phyloP scores from a whole-genome alignment of 78 protist genomes.

The Monosiga brevicollis region DNA sequence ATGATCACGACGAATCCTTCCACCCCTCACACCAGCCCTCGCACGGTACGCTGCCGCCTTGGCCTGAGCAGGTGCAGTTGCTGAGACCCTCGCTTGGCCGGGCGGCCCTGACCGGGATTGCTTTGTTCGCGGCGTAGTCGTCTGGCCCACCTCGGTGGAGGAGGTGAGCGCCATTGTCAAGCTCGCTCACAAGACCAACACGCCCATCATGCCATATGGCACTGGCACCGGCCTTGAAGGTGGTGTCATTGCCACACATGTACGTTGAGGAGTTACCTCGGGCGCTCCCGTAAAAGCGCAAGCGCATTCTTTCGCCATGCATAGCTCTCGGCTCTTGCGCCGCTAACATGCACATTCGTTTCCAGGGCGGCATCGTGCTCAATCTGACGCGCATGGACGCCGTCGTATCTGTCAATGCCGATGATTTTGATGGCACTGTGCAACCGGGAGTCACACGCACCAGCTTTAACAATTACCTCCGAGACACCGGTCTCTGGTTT shows the following conservation, averaged over 20 bases:
- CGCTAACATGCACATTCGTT: not conserved
- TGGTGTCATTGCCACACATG: not conserved
- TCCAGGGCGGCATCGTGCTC: not conserved
- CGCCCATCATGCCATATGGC: not conserved
- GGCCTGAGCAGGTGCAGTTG: not conserved
- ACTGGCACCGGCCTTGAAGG: not conserved
- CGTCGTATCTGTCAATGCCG: not conserved
- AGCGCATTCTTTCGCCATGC: not conserved
- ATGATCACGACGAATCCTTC: not conserved
- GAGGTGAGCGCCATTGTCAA: not conserved
- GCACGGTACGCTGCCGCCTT: too few relatives aligned
- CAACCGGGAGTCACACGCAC: not conserved
- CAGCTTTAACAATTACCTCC: not conserved
- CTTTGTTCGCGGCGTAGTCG: not conserved
- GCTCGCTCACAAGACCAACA: not conserved
- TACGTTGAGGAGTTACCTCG: not conserved
- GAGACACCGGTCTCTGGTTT: not conserved
- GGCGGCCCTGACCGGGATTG: not conserved
- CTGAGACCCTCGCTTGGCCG: too few relatives aligned
- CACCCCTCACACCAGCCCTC: not conserved
- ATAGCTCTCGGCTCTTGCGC: not conserved
- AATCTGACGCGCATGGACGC: not conserved
- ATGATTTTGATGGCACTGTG: not conserved
- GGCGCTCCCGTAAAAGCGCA: not conserved
- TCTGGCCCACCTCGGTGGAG: not conserved